Conservation (phyloP, 2,329 filamentous ascomycete species). For the Periconia sp. region DNA sequence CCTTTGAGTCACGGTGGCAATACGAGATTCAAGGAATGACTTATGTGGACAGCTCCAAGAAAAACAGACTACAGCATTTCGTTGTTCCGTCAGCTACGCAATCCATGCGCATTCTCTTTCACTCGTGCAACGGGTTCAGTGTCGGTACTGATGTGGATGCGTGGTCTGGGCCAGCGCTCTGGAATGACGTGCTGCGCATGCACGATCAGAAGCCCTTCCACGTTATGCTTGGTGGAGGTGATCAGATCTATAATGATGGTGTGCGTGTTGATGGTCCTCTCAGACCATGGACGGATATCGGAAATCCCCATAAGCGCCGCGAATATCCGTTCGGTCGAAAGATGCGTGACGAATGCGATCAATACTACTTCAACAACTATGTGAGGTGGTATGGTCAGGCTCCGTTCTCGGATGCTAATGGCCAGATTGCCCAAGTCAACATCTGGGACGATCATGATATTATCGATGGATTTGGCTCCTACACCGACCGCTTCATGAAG, state of each 20-base stretch:
- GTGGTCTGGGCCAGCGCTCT: slow-evolving; percentile 63
- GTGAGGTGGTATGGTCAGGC: slow-evolving; percentile 69
- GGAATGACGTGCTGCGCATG: slow-evolving; percentile 65
- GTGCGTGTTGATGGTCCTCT: slow-evolving; percentile 80
- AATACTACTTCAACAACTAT: slow-evolving; percentile 65
- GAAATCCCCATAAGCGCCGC: slow-evolving; percentile 62
- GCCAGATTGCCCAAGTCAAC: slow-evolving; percentile 65
- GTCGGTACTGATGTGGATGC: slow-evolving; percentile 65
- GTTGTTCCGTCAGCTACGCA: slow-evolving; percentile 61
- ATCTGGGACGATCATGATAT: slow-evolving; percentile 70
- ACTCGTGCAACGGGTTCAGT: slow-evolving; percentile 70
- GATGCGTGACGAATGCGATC: slow-evolving; percentile 61
- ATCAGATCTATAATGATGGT: slow-evolving; percentile 78
- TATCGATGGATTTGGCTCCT: slow-evolving; percentile 67
- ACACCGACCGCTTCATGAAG: slow-evolving; percentile 68
- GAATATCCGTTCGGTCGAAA: slow-evolving; percentile 66
- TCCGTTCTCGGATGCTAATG: slow-evolving; percentile 61
- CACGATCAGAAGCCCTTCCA: slow-evolving; percentile 64
- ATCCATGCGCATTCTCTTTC: slow-evolving; percentile 71
- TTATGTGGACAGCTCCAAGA: slow-evolving; percentile 55
- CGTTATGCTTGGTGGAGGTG: slow-evolving; percentile 83
- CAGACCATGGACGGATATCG: slow-evolving; percentile 63
- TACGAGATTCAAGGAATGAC: slow-evolving; percentile 71
- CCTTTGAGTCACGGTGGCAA: slow-evolving; percentile 74
- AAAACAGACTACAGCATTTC: slow-evolving; percentile 47